These are phyloP conservation scores for Boletus sp. DNA, from an alignment of 768 basidiomycete genomes.

Conservation along the genomic window DNA sequence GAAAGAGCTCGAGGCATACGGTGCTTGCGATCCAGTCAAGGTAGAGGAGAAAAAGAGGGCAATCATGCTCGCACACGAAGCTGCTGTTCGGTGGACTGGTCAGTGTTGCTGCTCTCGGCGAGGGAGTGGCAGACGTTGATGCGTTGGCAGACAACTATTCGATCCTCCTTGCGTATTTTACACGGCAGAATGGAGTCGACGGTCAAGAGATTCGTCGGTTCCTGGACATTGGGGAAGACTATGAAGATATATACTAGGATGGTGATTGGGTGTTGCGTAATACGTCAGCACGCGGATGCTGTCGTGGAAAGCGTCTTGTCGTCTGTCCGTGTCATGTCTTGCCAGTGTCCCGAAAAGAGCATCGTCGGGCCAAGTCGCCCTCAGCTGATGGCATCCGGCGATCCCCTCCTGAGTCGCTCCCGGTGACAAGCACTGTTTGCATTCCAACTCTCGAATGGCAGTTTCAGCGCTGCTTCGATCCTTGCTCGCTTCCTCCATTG, in stretches of 20 bases:
- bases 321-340: constrained; percentile 4
- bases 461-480: neutral
- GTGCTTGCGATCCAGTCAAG: constrained; percentile 79
- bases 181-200: constrained; percentile 56
- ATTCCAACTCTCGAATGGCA: constrained; percentile 24
- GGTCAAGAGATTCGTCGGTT: constrained; percentile 62
- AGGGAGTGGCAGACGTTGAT: neutral
- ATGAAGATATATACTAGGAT: constrained; percentile 59
- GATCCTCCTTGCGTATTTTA: constrained; percentile 62
- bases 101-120: constrained; percentile 23
- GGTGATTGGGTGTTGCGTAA: constrained; percentile 24
- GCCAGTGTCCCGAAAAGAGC: constrained; percentile 22
- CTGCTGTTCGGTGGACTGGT: constrained; percentile 89
- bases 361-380: constrained; percentile 17
- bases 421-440: neutral
- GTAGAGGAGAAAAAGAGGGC: constrained; percentile 76
- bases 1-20: constrained; percentile 71
- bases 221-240: constrained; percentile 66
- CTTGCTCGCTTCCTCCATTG: neutral
- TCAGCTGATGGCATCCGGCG: constrained; percentile 8
- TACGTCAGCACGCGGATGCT: constrained; percentile 1
- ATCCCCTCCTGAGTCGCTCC: neutral
- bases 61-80: constrained; percentile 75
- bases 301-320: neutral
- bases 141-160: constrained; percentile 60